Percentiles rank a stretch among this genome's conserved stretches.
Conservation (phyloP, 2,329 filamentous ascomycete species). For the Cordyceps tenuipes region DNA sequence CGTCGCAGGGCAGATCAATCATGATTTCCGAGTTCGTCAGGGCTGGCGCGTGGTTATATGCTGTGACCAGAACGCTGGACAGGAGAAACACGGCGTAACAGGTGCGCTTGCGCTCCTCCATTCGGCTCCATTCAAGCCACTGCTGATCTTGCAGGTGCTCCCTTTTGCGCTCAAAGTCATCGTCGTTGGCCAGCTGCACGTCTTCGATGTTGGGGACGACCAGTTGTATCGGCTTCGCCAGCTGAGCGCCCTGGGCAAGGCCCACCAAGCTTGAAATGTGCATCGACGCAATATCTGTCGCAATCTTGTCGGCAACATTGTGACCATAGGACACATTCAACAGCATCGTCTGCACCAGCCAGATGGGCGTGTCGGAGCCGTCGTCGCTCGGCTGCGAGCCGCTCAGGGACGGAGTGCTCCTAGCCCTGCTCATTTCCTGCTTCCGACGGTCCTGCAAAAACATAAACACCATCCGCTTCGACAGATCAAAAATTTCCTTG, state of each 20-base stretch:
- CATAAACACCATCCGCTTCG: slow-evolving; percentile 90
- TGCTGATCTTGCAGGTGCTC: slow-evolving; percentile 53
- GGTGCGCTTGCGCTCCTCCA: slow-evolving; percentile 87
- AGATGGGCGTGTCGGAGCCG: slow-evolving; percentile 71
- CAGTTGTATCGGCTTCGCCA: slow-evolving; percentile 42
- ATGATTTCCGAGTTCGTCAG: slow-evolving; percentile 91
- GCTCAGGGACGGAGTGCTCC: slow-evolving; percentile 37
- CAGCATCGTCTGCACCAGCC: slow-evolving; percentile 95
- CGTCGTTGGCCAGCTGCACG: slow-evolving; percentile 48
- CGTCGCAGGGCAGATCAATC: slow-evolving; percentile 84
- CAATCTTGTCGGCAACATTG: slow-evolving; percentile 84
- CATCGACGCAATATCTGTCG: slow-evolving; percentile 84
- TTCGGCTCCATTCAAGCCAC: slow-evolving; percentile 82
- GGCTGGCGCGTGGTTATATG: slow-evolving; percentile 86
- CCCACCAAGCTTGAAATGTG: slow-evolving; percentile 88
- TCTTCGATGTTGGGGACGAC: slow-evolving; percentile 43
- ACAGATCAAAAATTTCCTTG: slow-evolving; percentile 80
- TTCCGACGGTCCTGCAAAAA: slow-evolving; percentile 89
- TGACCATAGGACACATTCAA: slow-evolving; percentile 94
- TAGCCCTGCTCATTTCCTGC: slow-evolving; percentile 60
- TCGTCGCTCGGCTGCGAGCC: slow-evolving; percentile 48
- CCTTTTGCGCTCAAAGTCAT: slow-evolving; percentile 37
- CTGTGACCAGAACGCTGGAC: slow-evolving; percentile 82
- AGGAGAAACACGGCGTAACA: slow-evolving; percentile 86
- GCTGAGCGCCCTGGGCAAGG: slow-evolving; percentile 78